phyloP scores from a whole-genome alignment of 306 rosid species.

The Fagus crenata region DNA sequence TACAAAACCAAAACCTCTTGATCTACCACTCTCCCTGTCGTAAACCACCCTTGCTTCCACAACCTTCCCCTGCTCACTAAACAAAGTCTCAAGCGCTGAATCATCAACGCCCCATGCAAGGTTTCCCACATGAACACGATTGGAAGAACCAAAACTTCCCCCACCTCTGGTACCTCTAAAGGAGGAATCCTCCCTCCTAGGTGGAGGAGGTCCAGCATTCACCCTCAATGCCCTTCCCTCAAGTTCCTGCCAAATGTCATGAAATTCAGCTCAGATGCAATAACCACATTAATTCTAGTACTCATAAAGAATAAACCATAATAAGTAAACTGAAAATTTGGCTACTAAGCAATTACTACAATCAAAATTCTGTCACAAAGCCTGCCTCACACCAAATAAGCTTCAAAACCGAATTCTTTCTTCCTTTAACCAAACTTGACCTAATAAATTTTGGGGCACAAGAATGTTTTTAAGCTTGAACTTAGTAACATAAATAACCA shows the following conservation, averaged over 20 bases:
- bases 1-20: constrained; percentile 95
- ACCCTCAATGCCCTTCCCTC: constrained; percentile 86
- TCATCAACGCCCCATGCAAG: constrained; percentile 97
- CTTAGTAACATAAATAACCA: background rate
- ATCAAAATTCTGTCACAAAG: background rate
- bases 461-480: background rate
- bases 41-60: constrained; percentile 85
- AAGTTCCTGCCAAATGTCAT: constrained; percentile 52
- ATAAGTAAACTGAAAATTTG: constrained; percentile 3
- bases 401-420: background rate
- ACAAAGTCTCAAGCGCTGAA: constrained; percentile 65
- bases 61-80: constrained; percentile 74
- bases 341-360: background rate
- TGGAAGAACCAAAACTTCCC: constrained; percentile 25
- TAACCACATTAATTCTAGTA: background rate
- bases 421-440: background rate
- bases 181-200: constrained; percentile 44
- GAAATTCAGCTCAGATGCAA: constrained; percentile 20
- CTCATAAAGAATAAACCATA: constrained; percentile 6
- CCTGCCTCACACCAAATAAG: background rate
- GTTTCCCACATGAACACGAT: constrained; percentile 83
- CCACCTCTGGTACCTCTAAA: constrained; percentile 50
- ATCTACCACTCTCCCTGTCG: constrained; percentile 96
- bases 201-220: constrained; percentile 84
- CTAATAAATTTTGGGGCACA: background rate